Evolutionary conservation across 1,284 basidiomycete genomes (phyloP).

Genomic region (Rhizoctonia solani): DNA sequence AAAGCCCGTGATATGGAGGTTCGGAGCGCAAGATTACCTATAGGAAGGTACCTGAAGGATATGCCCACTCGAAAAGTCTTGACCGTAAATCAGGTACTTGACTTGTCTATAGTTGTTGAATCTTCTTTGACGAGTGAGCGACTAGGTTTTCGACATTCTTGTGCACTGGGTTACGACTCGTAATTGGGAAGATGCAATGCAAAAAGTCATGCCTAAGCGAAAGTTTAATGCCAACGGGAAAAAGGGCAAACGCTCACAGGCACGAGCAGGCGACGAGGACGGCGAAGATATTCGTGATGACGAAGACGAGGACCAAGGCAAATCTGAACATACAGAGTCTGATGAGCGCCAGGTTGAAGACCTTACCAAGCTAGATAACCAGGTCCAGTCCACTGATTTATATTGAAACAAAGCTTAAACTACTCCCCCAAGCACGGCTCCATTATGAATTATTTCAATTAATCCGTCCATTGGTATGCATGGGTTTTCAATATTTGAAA

Average conservation of each 20-base stretch:
- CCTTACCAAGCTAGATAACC: neutral
- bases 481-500: neutral
- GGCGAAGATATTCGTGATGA: slow-evolving; percentile 37
- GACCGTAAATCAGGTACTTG: slow-evolving; percentile 86
- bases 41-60: slow-evolving; percentile 81
- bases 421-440: neutral
- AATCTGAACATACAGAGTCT: neutral
- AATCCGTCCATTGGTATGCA: slow-evolving; percentile 3
- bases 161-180: slow-evolving; percentile 83
- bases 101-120: neutral
- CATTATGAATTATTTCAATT: neutral
- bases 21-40: slow-evolving; percentile 88
- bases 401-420: no score
- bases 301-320: neutral
- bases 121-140: neutral
- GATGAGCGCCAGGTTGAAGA: no score
- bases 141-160: slow-evolving; percentile 83
- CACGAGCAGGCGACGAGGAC: slow-evolving; percentile 42
- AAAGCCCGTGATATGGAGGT: slow-evolving; percentile 80
- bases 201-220: slow-evolving; percentile 83
- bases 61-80: slow-evolving; percentile 89
- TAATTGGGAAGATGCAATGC: slow-evolving; percentile 83
- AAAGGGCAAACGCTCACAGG: slow-evolving; percentile 35
- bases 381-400: neutral
- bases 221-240: slow-evolving; percentile 66